Percentiles rank a stretch among this genome's conserved stretches.
These are phyloP conservation scores for Pezizomycotina sp. DNA, from an alignment of 2,329 filamentous ascomycete genomes.

Conservation along the genomic window DNA sequence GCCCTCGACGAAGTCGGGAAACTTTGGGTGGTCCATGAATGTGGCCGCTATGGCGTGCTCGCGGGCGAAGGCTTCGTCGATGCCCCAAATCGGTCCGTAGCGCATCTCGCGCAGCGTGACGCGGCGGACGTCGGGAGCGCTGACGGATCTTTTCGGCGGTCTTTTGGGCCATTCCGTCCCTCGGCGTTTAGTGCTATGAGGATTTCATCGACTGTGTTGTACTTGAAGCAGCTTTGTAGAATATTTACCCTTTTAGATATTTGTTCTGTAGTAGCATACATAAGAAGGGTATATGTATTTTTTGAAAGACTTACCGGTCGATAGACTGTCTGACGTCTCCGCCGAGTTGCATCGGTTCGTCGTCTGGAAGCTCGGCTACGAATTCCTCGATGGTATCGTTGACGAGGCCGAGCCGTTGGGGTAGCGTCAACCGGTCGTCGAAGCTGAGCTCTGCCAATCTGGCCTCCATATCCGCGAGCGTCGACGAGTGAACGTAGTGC, in stretches of 20 bases:
- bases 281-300: neutral
- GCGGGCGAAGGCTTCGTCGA: conserved; percentile 65
- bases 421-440: conserved; percentile 51
- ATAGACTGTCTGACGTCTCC: conserved; percentile 63
- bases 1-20: conserved; percentile 74
- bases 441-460: conserved; percentile 84
- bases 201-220: conserved; percentile 52
- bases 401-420: conserved; percentile 52
- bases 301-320: conserved; percentile 39
- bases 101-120: conserved; percentile 75
- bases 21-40: conserved; percentile 59
- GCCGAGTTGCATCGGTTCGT: conserved; percentile 48
- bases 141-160: conserved; percentile 58
- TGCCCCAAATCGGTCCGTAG: conserved; percentile 57
- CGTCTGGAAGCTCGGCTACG: conserved; percentile 64
- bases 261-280: no score
- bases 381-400: conserved; percentile 86
- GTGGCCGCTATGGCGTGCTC: conserved; percentile 70
- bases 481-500: conserved; percentile 88
- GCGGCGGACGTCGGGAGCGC: conserved; percentile 70
- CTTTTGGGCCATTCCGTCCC: conserved; percentile 51
- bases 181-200: conserved; percentile 46
- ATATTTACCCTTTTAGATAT: conserved; percentile 13
- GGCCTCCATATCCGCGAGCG: conserved; percentile 62
- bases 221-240: conserved; percentile 42